Base-by-base conservation (phyloP, 768 basidiomycete species). In the Boletus subparvulus region DNA sequence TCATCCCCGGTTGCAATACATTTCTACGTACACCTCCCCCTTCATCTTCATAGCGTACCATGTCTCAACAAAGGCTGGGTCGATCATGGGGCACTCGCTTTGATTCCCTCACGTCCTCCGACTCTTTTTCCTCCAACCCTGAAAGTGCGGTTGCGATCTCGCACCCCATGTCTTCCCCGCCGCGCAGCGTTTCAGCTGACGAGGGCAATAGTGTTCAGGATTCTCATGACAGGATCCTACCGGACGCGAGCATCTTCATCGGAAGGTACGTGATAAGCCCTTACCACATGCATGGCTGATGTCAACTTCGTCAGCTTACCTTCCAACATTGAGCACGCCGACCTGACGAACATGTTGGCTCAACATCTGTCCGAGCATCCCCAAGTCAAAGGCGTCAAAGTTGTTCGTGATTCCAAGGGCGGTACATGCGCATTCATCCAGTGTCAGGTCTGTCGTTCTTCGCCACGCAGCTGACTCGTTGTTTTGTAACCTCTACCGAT, bases 351-450 rank as follows among this genome's bases (percentile, higher is more conserved):
- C 49, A 74, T 85, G 66, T 79, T 93, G 49, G 75, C 79, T 44
- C 80, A 84, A 36, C 88, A 90, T 69, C 78, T 92, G 52, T 84
- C 85, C 8, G 80, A 81, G 51, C 80, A 88, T 66, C 76, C 82
- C 0, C 81, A 85, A 58, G 75, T 90, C 61, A 86, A 83, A 69
- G 81, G 80, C 47, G 79, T 92, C 69, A 83, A 82, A 55, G 84
- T 91, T 50, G 82, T 91, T 41, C 85, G 85, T 54, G 88, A 91
- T 69, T 82, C 80, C 55, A 87, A 85, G 69, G 88, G 88, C 39
- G 86, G 88, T 14, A 82, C 88, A 44, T 92, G 90, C 66, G 91
- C 90, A 54, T 93, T 93, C 69, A 85, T 91, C 24, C 91, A 92
- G 72, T 92, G 90, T 78, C 81, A 90, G 78, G 91, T 90, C 64